Base-by-base conservation (phyloP, 192 early-diverging fungal genomes). In the Coemansia furcata region DNA sequence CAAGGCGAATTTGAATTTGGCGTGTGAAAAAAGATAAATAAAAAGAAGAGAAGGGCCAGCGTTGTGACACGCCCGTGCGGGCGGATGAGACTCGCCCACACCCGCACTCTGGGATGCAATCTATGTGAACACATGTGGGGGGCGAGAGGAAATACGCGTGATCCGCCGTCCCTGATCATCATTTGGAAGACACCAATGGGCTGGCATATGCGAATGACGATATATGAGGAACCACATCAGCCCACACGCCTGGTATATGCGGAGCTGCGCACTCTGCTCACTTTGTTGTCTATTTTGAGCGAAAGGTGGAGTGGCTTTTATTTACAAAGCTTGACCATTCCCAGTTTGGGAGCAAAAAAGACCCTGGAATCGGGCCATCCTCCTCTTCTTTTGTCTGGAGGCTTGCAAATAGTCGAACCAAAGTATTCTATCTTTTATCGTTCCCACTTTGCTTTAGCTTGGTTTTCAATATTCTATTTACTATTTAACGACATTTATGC, bases 281-380 rank as follows among this genome's bases (percentile, higher is more conserved):
- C 23, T 46, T 46, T 33, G 54, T 33, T 57, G 33, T 30, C 30
- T 57, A 33, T 57, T 57, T 57, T 33, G 54, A 7, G 35, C 54
- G 6, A 32, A 57, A 6, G 30, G 30, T 29, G 26, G 54, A 14
- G 54, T 57, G 54, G 54, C 54, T 57, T 57, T 35, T 57, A 26
- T 57, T 2, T 14, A 17, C 30, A 33, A 21, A 50, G 4, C 15
- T n/a, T 42, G 37, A 62, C 60, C 36, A 62, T 23, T 50, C 33
- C 21, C 37, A 50, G 52, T 65, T 37, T 19, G 33, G 44, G 40
- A 30, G 54, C 54, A 57, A 35, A 57, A 57, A 57, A 57, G 54
- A 57, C 54, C 54, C 54, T 57, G 54, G 30, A 57, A 33, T 57
- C 30, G 54, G 54, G 30, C 30, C 54, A 57, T 57, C 54, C 54